These are phyloP conservation scores for Rubia tinctorum DNA, from an alignment of 305 asterid genomes.

Conservation along the genomic window DNA sequence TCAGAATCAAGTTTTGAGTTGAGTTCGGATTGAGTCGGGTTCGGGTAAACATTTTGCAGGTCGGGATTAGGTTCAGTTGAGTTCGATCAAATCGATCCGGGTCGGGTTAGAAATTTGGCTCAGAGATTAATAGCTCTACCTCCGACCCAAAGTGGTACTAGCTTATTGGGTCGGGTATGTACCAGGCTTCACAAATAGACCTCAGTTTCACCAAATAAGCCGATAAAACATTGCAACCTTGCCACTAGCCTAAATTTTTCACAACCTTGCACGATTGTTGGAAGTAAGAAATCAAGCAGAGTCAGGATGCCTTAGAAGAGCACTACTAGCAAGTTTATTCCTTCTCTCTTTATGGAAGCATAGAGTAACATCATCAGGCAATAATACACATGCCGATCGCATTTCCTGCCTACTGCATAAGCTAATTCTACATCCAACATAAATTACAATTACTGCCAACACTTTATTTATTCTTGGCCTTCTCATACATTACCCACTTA, in stretches of 20 bases:
- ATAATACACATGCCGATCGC: conserved; percentile 28
- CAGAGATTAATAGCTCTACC: too few relatives aligned
- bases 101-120: too few relatives aligned
- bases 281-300: background rate
- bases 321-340: conserved; percentile 18
- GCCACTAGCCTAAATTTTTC: background rate
- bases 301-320: background rate
- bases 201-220: background rate
- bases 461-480: conserved; percentile 41
- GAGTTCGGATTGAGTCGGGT: too few relatives aligned
- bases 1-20: too few relatives aligned
- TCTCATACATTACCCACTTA: conserved; percentile 11
- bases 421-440: conserved; percentile 46
- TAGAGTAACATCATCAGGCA: conserved; percentile 26
- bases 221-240: background rate
- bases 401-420: conserved; percentile 25
- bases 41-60: too few relatives aligned
- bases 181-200: background rate
- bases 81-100: too few relatives aligned
- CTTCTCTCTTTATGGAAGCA: conserved; percentile 34
- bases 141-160: background rate
- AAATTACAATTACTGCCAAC: conserved; percentile 55
- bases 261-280: background rate
- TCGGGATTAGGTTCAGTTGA: too few relatives aligned
- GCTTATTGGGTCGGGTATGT: background rate